Conservation (phyloP, 352 stramenopile genomes). For the Phytopythium boreale region DNA sequence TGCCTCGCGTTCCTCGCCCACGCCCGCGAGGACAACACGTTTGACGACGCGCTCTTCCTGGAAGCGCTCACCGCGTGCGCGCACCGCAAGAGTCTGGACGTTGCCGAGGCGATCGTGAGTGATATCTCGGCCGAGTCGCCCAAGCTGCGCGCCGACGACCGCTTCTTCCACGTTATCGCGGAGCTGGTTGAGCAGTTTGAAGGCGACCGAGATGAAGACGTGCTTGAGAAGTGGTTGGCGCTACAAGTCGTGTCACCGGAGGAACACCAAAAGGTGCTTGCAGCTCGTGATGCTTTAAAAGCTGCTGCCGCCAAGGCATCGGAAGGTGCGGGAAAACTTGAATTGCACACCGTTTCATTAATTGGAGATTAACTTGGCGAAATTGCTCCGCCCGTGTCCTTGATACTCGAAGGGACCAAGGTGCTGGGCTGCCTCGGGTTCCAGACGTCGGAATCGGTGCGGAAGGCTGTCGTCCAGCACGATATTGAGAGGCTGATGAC, state of each 20-base stretch:
- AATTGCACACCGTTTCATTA: not conserved
- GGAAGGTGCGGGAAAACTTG: not conserved
- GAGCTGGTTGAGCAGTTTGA: constrained; percentile 32
- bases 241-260: constrained; percentile 28
- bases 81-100: constrained; percentile 27
- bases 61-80: constrained; percentile 61
- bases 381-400: not conserved
- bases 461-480: constrained; percentile 64
- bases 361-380: not conserved
- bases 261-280: constrained; percentile 24
- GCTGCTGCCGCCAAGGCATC: not conserved
- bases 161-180: constrained; percentile 38
- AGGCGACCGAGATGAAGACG: constrained; percentile 17
- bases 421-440: constrained; percentile 54
- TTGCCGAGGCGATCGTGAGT: constrained; percentile 30
- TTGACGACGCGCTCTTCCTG: constrained; percentile 60
- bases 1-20: constrained; percentile 48
- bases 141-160: constrained; percentile 40
- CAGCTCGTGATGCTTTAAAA: not conserved
- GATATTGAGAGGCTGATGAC: constrained; percentile 61
- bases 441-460: constrained; percentile 62
- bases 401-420: constrained; percentile 18
- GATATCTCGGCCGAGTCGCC: constrained; percentile 29
- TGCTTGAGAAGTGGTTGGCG: constrained; percentile 40
- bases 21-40: constrained; percentile 43